Evolutionary conservation across 352 stramenopile genomes (phyloP), one percentile per base, ranked within the genome.

Genomic region (Globisporangium camurandrum): DNA sequence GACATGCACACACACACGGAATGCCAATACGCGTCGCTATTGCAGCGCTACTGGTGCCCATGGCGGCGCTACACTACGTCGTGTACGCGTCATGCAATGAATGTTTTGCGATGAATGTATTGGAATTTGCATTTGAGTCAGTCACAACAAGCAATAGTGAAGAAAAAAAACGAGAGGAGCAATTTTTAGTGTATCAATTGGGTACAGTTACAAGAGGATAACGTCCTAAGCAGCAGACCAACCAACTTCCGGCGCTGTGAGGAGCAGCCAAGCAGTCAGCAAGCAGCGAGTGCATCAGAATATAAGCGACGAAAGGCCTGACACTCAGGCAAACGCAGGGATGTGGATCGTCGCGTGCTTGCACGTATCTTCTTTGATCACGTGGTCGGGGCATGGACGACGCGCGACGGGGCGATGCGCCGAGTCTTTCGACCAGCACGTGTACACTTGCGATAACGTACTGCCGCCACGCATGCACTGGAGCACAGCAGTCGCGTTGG

Each of bases 351-450:
- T 68, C 24, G 49, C 50, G 11, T 59, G 58, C 37, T 55, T 67
- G 65, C 82, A 93, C 51, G 74, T 85, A 63, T 93, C 82, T 57
- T 90, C 78, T 23, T 67, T 58, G 43, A 86, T 64, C 44, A 88
- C 71, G 50, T 88, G 78, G 23, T 49, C 33, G 1, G 82, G 72
- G 46, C 82, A 93, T 26, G 64, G 57, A 27, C 65, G 51, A n/a
- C 71, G 75, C 20, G 50, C 47, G n/a, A 69, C 80, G 1, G 79
- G 79, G 22, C 64, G 46, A 40, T 78, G 75, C 24, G 63, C 42
- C 8, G 49, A 61, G 61, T 91, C 75, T 60, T 86, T 89, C 44
- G 72, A 49, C 73, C 76, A 88, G 63, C 82, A 93, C n/a, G 74
- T 88, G 49, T 84, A 88, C 41, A 91, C 76, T 57, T 93, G 74